Conservation (phyloP, 805 yeast genomes). For the Yarrowia sp. region DNA sequence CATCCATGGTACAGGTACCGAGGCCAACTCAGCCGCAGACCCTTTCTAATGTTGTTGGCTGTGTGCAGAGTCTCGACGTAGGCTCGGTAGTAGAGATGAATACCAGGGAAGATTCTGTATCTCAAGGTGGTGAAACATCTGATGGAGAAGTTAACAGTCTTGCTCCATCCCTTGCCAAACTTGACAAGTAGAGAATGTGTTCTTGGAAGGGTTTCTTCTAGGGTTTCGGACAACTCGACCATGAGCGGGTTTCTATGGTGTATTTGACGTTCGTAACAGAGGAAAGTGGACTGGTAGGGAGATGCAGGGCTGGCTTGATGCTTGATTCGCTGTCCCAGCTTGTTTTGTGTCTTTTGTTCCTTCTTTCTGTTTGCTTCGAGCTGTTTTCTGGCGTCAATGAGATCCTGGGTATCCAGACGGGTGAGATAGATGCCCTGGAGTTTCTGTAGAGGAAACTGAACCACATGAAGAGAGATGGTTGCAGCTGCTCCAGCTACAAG, state of each 20-base stretch:
- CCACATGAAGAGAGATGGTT: conserved; percentile 73
- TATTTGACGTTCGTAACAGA: conserved; percentile 21
- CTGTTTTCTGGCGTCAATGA: conserved; percentile 68
- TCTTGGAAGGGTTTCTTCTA: conserved; percentile 26
- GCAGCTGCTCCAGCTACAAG: conserved; percentile 89
- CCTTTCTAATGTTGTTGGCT: conserved; percentile 57
- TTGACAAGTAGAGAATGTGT: conserved; percentile 1
- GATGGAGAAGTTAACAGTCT: conserved; percentile 25
- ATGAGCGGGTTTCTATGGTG: conserved; percentile 17
- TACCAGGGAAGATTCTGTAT: conserved; percentile 35
- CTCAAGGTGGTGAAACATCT: conserved; percentile 22
- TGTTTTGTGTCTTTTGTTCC: conserved; percentile 44
- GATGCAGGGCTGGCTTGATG: not conserved
- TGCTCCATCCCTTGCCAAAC: conserved; percentile 21
- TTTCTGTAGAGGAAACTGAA: conserved; percentile 83
- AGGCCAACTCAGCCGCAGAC: conserved; percentile 63
- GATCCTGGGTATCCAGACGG: conserved; percentile 78
- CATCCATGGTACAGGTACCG: conserved; percentile 83
- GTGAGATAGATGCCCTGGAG: conserved; percentile 81
- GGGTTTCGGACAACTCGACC: conserved; percentile 15
- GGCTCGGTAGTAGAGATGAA: conserved; percentile 64
- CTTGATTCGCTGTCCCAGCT: conserved; percentile 36
- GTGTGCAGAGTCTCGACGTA: conserved; percentile 78
- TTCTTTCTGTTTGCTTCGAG: conserved; percentile 52
- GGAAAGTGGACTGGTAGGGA: conserved; percentile 7